Conservation (phyloP, 306 rosid species). For the Senna tora region DNA sequence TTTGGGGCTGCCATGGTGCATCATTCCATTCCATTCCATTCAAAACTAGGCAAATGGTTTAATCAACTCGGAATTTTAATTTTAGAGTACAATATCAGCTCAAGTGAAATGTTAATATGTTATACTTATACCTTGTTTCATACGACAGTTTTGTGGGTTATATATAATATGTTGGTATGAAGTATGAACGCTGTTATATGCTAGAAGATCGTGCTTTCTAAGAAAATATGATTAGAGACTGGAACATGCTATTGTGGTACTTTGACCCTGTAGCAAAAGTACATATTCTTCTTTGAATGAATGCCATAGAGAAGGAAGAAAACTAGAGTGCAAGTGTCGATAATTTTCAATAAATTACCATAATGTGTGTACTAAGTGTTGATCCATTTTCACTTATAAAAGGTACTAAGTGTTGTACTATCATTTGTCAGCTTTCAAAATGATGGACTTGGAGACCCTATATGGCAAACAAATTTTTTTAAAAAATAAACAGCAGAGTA, state of each 20-base stretch:
- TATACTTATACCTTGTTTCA: background rate
- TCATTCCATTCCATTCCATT: background rate
- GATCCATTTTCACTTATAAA: background rate
- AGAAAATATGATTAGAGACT: background rate
- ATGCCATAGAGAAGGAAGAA: background rate
- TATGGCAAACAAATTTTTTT: no score
- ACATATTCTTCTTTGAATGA: background rate
- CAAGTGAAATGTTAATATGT: background rate
- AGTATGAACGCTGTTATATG: background rate
- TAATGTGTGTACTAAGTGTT: background rate
- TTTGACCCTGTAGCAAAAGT: background rate
- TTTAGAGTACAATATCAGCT: background rate
- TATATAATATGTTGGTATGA: background rate
- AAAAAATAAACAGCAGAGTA: background rate
- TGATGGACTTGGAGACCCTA: background rate
- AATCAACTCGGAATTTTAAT: background rate
- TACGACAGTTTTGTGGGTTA: background rate
- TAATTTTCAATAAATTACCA: background rate
- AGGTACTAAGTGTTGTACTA: background rate
- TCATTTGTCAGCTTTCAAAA: background rate
- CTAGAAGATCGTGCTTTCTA: background rate
- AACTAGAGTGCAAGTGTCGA: background rate
- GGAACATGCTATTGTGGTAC: background rate
- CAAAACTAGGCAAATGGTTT: background rate
- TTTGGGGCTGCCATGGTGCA: background rate